Conservation (phyloP, 495 filamentous ascomycete genomes). For the Annulohypoxylon nitens region DNA sequence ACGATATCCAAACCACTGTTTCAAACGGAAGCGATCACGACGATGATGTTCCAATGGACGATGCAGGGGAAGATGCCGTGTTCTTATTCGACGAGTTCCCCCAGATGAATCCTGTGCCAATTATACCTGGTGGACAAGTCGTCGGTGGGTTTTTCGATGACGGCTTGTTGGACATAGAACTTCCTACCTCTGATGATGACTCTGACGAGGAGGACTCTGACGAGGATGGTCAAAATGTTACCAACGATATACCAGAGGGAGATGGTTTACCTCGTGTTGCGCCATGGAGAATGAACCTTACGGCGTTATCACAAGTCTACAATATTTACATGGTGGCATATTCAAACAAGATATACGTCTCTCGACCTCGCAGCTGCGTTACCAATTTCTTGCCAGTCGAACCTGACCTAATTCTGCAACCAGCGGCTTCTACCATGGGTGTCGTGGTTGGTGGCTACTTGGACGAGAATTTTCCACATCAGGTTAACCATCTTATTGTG, state of each 20-base stretch:
- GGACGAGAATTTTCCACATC: conserved; percentile 70
- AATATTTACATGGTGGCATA: conserved; percentile 85
- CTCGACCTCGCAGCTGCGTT: conserved; percentile 74
- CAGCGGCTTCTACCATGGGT: conserved; percentile 62
- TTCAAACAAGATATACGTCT: conserved; percentile 77
- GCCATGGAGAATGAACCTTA: conserved; percentile 61
- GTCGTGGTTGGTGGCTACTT: conserved; percentile 66
- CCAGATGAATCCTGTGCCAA: background rate
- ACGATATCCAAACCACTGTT: conserved; percentile 26
- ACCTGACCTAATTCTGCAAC: conserved; percentile 75
- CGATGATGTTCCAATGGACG: conserved; percentile 2
- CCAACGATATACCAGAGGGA: conserved; percentile 22
- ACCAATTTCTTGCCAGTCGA: conserved; percentile 69
- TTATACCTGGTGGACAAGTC: background rate
- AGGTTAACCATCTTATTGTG: conserved; percentile 82
- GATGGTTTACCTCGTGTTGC: conserved; percentile 54
- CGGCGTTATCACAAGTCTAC: conserved; percentile 62
- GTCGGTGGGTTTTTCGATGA: background rate
- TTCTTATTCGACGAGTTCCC: background rate
- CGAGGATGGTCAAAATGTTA: background rate
- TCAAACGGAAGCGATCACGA: conserved; percentile 37
- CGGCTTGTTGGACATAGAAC: background rate
- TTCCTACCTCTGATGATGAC: background rate
- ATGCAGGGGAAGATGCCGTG: background rate
- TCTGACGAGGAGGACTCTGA: background rate